These are phyloP conservation scores for Boletus fagicola DNA, from an alignment of 768 basidiomycete species.

Conservation along the genomic window DNA sequence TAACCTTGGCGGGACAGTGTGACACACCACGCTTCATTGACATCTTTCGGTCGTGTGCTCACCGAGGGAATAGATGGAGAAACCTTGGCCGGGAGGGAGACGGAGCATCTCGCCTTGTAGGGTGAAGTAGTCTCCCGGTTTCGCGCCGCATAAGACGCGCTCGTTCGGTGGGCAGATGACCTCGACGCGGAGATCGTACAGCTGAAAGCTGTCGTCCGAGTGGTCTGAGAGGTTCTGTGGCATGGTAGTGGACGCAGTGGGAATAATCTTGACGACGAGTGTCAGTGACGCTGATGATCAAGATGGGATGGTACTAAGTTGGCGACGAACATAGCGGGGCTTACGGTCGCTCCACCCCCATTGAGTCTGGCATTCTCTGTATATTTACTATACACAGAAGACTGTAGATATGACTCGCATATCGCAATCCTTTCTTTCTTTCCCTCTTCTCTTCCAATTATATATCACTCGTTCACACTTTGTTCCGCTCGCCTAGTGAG, in stretches of 20 bases:
- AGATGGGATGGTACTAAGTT: neutral
- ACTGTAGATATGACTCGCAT: no score
- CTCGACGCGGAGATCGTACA: slow-evolving; percentile 66
- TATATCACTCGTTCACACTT: no score
- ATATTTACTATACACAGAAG: no score
- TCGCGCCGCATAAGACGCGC: slow-evolving; percentile 63
- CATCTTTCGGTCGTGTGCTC: neutral
- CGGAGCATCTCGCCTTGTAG: slow-evolving; percentile 63
- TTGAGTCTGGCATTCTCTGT: no score
- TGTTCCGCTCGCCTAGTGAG: no score
- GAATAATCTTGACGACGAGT: neutral
- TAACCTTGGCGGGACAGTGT: slow-evolving; percentile 19
- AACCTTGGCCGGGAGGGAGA: slow-evolving; percentile 60
- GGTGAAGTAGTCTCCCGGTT: slow-evolving; percentile 59
- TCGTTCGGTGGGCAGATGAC: slow-evolving; percentile 56
- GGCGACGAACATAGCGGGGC: no score
- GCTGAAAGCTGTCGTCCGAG: slow-evolving; percentile 47
- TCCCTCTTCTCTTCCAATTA: no score
- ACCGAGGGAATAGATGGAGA: slow-evolving; percentile 70
- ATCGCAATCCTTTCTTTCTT: no score
- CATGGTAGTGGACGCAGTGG: neutral
- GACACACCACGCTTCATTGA: neutral
- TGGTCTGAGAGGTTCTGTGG: slow-evolving; percentile 7
- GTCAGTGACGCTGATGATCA: neutral
- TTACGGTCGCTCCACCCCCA: no score